Evolutionary conservation across 306 rosid species (phyloP), one percentile per base, ranked within the genome.

Genomic region (Styphnolobium japonicum): DNA sequence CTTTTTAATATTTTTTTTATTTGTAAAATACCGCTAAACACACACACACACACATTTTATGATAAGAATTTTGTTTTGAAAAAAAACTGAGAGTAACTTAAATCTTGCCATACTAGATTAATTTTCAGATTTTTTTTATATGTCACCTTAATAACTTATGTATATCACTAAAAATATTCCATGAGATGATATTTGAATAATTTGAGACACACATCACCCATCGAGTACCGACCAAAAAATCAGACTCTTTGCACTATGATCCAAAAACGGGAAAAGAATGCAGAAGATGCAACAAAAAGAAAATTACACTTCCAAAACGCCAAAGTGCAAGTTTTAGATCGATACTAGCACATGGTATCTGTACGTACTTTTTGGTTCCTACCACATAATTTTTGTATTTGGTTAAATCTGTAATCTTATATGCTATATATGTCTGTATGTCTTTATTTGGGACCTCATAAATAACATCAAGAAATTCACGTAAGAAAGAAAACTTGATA

Each of bases 271-370:
- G 68, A 58, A 66, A 73, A 67, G 19, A 79, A 60, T 56, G 61
- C 2, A 37, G 10, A 16, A 52, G 63, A 62, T 36, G 64, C 37
- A 72, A 29, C 76, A 74, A 21, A 14, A 43, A 29, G 18, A 77
- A 69, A 70, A 70, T 22, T 76, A 62, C 75, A 62, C 62, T 61
- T 52, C 70, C 67, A 45, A 83, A 78, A 78, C 39, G 71, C 83
- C 86, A 78, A 79, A 72, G 15, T 12, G 9, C 53, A 64, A 65
- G 40, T 73, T 73, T 74, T 57, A 79, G 55, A 68, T 57, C 56
- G 3, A 65, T 46, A 29, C 60, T 52, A 0, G 22, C 81, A 74
- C 78, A 82, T 76, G 81, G 21, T 48, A 76, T 70, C 66, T 51
- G 40, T 73, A 65, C 58, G 39, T 39, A 53, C 69, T 69, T 19